Conservation (phyloP, 2,329 filamentous ascomycete genomes). For the Cladosporium cucumerinum region DNA sequence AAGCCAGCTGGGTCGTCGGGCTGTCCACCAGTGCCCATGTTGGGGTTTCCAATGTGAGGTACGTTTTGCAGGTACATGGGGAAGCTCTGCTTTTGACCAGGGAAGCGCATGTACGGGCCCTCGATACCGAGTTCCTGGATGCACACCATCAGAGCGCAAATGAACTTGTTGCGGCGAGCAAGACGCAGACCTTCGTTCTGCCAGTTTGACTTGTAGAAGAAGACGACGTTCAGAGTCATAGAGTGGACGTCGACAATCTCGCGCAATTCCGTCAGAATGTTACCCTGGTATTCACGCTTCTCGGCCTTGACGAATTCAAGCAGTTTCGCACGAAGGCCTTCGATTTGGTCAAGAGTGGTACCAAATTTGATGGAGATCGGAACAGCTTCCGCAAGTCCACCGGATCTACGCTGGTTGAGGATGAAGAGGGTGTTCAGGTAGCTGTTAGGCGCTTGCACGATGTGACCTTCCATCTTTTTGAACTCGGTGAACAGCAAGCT, state of each 20-base stretch:
- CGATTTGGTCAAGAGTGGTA: constrained; percentile 77
- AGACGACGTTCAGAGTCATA: constrained; percentile 85
- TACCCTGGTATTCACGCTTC: constrained; percentile 83
- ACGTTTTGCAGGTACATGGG: constrained; percentile 62
- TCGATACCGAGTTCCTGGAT: constrained; percentile 83
- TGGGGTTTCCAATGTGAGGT: constrained; percentile 44
- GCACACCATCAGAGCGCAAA: constrained; percentile 82
- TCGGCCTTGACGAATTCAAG: constrained; percentile 78
- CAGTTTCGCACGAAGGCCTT: constrained; percentile 73
- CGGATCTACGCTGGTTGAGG: constrained; percentile 87
- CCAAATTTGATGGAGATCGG: constrained; percentile 84
- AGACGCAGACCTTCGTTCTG: constrained; percentile 91
- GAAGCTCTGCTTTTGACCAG: constrained; percentile 63
- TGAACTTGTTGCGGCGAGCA: constrained; percentile 88
- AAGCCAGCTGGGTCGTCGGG: constrained; percentile 46
- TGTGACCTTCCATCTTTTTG: constrained; percentile 97
- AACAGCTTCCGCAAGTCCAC: constrained; percentile 80
- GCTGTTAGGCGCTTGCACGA: constrained; percentile 93
- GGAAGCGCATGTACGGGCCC: constrained; percentile 70
- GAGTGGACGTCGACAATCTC: constrained; percentile 79
- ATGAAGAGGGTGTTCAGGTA: constrained; percentile 92
- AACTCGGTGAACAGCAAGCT: constrained; percentile 92
- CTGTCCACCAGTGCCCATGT: constrained; percentile 40
- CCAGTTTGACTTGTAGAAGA: constrained; percentile 97
- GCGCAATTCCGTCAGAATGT: constrained; percentile 80